phyloP scores from a whole-genome alignment of 768 basidiomycete genomes.

The Tubosaeta sp. region DNA sequence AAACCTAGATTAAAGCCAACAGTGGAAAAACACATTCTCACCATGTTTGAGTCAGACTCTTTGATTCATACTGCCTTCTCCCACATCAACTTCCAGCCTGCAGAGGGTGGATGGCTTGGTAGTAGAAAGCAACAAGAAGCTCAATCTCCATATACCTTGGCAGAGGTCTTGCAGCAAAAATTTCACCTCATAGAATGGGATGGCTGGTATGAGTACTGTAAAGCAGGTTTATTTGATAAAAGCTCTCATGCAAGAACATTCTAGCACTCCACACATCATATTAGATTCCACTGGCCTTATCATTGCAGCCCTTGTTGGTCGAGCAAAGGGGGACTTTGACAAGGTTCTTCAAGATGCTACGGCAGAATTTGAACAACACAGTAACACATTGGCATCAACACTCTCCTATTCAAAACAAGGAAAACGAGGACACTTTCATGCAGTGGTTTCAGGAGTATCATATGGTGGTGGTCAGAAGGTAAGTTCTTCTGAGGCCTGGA shows the following conservation, averaged over 20 bases:
- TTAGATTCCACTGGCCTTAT: neutral
- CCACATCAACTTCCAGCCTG: neutral
- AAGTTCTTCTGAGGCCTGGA: neutral
- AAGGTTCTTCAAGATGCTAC: neutral
- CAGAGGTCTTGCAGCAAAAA: neutral
- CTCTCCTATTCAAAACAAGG: neutral
- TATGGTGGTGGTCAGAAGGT: neutral
- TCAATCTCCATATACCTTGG: neutral
- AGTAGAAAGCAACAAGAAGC: neutral
- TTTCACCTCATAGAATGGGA: neutral
- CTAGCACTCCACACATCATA: no score
- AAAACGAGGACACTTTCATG: neutral
- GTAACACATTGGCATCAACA: neutral
- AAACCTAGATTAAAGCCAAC: no score
- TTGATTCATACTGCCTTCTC: neutral
- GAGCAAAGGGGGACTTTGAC: neutral
- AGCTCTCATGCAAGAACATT: no score
- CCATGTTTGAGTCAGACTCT: neutral
- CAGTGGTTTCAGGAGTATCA: neutral
- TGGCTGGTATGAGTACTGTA: neutral
- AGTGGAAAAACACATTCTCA: neutral
- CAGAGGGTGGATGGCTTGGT: conserved; percentile 2
- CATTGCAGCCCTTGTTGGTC: neutral
- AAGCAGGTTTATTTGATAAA: no score
- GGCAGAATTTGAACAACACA: neutral